Evolutionary conservation across 345 rosid species (phyloP).

Genomic region (Melaleuca quinquenervia): DNA sequence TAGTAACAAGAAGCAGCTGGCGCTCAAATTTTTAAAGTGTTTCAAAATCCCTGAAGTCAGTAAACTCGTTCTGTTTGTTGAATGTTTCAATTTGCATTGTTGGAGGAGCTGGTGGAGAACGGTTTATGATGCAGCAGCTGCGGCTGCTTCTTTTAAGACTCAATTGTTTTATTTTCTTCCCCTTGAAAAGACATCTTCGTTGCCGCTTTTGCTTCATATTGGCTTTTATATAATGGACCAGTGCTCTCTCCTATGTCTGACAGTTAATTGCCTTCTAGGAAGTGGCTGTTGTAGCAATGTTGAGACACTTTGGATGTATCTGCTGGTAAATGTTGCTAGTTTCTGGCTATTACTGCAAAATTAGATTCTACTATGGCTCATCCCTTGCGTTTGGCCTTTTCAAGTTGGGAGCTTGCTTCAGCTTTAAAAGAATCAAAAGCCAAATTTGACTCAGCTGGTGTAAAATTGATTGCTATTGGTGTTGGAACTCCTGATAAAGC

Average conservation of each 20-base stretch:
- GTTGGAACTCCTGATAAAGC: constrained; percentile 84
- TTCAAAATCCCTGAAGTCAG: not conserved
- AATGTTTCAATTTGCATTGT: not conserved
- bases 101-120: not conserved
- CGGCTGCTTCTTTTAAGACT: not conserved
- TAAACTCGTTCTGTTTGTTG: not conserved
- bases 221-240: not conserved
- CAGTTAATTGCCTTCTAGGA: constrained; percentile 27
- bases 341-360: not conserved
- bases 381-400: not conserved
- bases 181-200: not conserved
- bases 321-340: constrained; percentile 47
- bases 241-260: not conserved
- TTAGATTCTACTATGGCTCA: not conserved
- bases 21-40: not conserved
- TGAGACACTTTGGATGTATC: constrained; percentile 85
- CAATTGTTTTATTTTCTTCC: not conserved
- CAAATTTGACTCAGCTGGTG: constrained; percentile 71
- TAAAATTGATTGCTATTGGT: constrained; percentile 68
- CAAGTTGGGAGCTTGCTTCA: constrained; percentile 86
- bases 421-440: constrained; percentile 54
- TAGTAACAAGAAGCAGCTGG: not conserved
- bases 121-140: not conserved
- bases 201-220: not conserved
- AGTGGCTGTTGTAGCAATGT: constrained; percentile 70